phyloP scores from a whole-genome alignment of 805 yeast species.

The Metschnikowia continentalis region DNA sequence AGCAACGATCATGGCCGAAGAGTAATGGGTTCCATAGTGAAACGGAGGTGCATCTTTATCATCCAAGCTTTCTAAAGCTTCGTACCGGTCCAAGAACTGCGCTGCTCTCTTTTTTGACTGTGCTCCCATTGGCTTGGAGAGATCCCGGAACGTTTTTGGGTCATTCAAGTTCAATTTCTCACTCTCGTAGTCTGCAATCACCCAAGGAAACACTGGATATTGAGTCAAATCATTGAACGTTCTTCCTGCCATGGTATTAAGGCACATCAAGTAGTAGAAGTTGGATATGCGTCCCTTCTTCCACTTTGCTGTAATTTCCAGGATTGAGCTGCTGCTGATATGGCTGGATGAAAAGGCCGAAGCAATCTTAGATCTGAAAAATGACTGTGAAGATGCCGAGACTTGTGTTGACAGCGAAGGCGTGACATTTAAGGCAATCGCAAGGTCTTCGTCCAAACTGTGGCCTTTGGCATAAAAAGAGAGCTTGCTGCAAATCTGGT shows the following conservation, averaged over 20 bases:
- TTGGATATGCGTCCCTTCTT: conserved; percentile 73
- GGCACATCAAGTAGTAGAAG: conserved; percentile 72
- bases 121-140: conserved; percentile 90
- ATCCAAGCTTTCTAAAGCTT: conserved; percentile 59
- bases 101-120: conserved; percentile 58
- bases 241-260: conserved; percentile 83
- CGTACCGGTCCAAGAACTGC: conserved; percentile 67
- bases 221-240: conserved; percentile 87
- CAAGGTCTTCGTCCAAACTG: conserved; percentile 52
- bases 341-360: conserved; percentile 34
- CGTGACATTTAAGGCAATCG: conserved; percentile 49
- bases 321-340: conserved; percentile 18
- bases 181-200: conserved; percentile 76
- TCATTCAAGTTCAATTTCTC: conserved; percentile 61
- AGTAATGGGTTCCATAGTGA: conserved; percentile 91
- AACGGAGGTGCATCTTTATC: conserved; percentile 67
- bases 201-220: conserved; percentile 92
- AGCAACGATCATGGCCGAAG: conserved; percentile 90
- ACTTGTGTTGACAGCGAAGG: conserved; percentile 22
- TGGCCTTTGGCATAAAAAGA: conserved; percentile 46
- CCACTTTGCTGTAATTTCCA: conserved; percentile 64
- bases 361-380: conserved; percentile 27
- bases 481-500: conserved; percentile 49
- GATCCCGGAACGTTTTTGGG: conserved; percentile 63
- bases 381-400: conserved; percentile 11